Conservation (phyloP, 371 early-diverging fungal genomes). For the Spiromyces aspiralis region DNA sequence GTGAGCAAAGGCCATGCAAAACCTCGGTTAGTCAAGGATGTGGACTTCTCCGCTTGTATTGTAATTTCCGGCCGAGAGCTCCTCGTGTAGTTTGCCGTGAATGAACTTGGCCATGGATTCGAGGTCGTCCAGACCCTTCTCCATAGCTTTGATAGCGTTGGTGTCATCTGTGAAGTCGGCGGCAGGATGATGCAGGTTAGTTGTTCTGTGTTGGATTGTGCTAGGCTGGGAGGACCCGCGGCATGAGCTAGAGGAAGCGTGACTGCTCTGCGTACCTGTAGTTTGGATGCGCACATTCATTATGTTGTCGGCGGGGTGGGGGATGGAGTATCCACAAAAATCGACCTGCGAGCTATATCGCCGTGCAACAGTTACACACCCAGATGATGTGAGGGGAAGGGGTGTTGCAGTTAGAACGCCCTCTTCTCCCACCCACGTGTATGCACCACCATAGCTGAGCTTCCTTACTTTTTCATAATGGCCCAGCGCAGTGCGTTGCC, state of each 20-base stretch:
- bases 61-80: conserved; percentile 2
- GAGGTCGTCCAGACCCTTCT: conserved; percentile 73
- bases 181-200: too few species aligned
- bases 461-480: conserved; percentile 74
- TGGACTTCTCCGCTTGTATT: background rate
- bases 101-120: conserved; percentile 36
- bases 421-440: background rate
- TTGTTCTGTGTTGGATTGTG: too few species aligned
- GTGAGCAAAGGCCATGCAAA: too few species aligned
- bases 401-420: background rate
- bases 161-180: conserved; percentile 32
- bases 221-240: too few species aligned
- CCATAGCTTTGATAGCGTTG: conserved; percentile 66
- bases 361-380: background rate
- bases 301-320: conserved; percentile 97
- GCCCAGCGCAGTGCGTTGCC: conserved; percentile 87
- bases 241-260: background rate
- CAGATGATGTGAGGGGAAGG: background rate
- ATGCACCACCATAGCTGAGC: conserved; percentile 14
- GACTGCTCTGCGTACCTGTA: conserved; percentile 11
- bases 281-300: conserved; percentile 94
- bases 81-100: conserved; percentile 9
- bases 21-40: background rate
- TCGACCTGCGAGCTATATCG: conserved; percentile 62
- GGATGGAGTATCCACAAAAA: conserved; percentile 97